Evolutionary conservation across 1,139 yeast species (phyloP), one percentile per base, ranked within the genome.

Genomic region (Spathaspora sp.): DNA sequence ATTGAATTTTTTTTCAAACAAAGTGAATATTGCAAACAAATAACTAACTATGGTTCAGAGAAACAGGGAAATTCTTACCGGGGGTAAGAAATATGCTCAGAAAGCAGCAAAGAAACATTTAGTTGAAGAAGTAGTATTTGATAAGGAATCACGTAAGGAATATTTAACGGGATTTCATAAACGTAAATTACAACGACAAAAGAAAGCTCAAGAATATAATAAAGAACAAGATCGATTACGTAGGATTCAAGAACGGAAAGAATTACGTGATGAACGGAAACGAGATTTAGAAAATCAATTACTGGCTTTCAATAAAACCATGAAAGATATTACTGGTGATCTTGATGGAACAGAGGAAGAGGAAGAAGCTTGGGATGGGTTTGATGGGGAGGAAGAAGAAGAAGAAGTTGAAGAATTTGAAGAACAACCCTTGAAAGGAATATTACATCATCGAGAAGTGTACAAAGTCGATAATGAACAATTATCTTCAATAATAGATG

Each of bases 131-230:
- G 95, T 91, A 31, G 81, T 79, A 2, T 91, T 89, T 62, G 93
- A 91, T 66, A 80, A 82, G 54, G 86, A 80, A 34, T 78, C 84
- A 23, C 72, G 97, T 63, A 68, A 73, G 34, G 96, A 91, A 50
- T 93, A 84, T 64, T 72, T 93, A 56, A 93, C 97, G 1, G 99
- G 99, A 29, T 93, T 93, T 63, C 99, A 93, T 65, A 93, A 93
- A 68, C 80, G 99, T 60, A 93, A 93, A 65, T 62, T 91, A 17
- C 87, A 87, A 59, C 78, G 98, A 63, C 88, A 87, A 67, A 91
- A 89, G 68, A 84, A 84, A 55, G 98, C 98, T 0, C 82, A 81
- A 54, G 87, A 80, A 50, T 82, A 76, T 56, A 79, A 78, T 44
- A 82, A 85, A 56, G 96, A 90, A 61, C 88, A 85, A 59, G 95